Percentiles rank a stretch among this genome's conserved stretches.
Conservation (phyloP, 2,329 filamentous ascomycete species). For the Trichoderma sp. region DNA sequence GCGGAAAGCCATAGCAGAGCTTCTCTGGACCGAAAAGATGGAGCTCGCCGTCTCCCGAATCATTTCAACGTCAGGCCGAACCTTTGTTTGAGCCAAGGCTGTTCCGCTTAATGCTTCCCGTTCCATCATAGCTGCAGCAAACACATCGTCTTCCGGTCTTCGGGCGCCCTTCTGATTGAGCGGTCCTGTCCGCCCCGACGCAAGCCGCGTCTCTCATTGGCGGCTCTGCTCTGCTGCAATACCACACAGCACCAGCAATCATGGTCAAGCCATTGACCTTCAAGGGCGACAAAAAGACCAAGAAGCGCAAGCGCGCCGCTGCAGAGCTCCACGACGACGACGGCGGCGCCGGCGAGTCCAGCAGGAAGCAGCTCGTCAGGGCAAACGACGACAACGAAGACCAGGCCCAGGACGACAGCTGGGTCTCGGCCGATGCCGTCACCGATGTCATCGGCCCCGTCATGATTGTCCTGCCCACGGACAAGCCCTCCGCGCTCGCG, state of each 20-base stretch:
- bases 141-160: background rate
- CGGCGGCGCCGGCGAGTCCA: conserved; percentile 30
- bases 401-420: conserved; percentile 72
- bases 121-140: background rate
- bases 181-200: conserved; percentile 11
- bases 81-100: background rate
- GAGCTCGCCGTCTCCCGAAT: conserved; percentile 40
- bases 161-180: background rate
- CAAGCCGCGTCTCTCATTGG: conserved; percentile 12
- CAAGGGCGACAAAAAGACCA: conserved; percentile 95
- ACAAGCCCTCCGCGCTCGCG: conserved; percentile 72
- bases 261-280: conserved; percentile 93
- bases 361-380: conserved; percentile 1
- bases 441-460: conserved; percentile 80
- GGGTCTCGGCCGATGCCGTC: conserved; percentile 80
- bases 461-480: conserved; percentile 77
- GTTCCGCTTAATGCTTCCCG: conserved; percentile 11
- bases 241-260: too few relatives aligned
- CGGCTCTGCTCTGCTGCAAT: conserved; percentile 16
- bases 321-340: conserved; percentile 51
- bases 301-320: conserved; percentile 80
- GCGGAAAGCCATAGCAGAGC: background rate
- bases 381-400: conserved; percentile 24
- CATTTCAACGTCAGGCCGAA: background rate
- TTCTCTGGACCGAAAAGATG: conserved; percentile 30